Evolutionary conservation across 139 green algal species (phyloP).

Genomic region (Haematococcus sp.): DNA sequence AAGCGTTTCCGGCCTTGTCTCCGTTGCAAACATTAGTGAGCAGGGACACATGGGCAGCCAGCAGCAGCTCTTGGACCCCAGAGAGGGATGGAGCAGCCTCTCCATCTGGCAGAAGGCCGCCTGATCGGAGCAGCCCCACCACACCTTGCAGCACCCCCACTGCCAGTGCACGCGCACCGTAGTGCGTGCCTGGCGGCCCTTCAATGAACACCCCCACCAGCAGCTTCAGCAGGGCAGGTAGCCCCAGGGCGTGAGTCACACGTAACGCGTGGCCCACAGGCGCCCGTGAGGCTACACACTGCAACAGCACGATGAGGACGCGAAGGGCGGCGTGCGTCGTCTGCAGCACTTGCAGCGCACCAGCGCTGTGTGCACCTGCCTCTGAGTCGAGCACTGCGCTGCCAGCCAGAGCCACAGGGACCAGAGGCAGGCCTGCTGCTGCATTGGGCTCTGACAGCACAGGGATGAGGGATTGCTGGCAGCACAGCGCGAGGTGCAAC

Average conservation of each 20-base stretch:
- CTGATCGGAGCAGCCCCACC: conserved; percentile 1
- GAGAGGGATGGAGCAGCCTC: not conserved
- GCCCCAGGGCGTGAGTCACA: not conserved
- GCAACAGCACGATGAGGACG: conserved; percentile 18
- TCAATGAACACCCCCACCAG: conserved; percentile 17
- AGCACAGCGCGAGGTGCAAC: conserved; percentile 30
- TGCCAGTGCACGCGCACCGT: conserved; percentile 34
- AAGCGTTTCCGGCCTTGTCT: not conserved
- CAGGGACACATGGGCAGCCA: conserved; percentile 22
- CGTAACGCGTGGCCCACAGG: not conserved
- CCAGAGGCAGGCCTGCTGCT: not conserved
- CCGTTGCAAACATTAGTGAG: conserved; percentile 29
- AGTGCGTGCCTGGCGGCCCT: conserved; percentile 16
- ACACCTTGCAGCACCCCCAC: conserved; percentile 26
- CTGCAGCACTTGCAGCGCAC: conserved; percentile 1
- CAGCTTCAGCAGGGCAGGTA: conserved; percentile 14
- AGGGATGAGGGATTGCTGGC: conserved; percentile 14
- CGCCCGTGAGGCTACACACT: not conserved
- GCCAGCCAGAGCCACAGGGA: conserved; percentile 29
- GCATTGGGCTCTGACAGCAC: conserved; percentile 31
- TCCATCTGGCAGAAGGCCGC: not conserved
- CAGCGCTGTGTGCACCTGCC: not conserved
- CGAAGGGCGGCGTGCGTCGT: conserved; percentile 9
- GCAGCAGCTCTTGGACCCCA: conserved; percentile 9
- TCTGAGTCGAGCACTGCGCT: not conserved